phyloP scores from a whole-genome alignment of 768 basidiomycete species.

The Phlebiopsis gigantea region DNA sequence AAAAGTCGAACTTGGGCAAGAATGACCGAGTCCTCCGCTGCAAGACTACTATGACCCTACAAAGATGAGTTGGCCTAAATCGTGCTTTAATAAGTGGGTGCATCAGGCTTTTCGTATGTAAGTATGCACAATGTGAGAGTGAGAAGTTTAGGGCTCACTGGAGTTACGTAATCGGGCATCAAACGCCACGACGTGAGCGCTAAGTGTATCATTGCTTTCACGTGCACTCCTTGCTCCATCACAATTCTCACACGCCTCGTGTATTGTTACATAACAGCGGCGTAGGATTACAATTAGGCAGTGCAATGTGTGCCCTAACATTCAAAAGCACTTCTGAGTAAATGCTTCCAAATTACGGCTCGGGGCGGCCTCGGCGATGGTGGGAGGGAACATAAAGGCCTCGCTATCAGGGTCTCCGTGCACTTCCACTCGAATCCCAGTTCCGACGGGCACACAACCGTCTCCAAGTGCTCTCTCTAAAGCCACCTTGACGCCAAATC shows the following conservation, averaged over 20 bases:
- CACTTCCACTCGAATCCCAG: slow-evolving; percentile 61
- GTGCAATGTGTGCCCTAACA: too few relatives aligned
- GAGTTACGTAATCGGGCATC: background rate
- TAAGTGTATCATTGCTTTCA: background rate
- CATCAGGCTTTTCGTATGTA: too few relatives aligned
- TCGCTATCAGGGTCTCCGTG: slow-evolving; percentile 43
- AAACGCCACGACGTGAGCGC: background rate
- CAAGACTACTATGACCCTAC: too few relatives aligned
- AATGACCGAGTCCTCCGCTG: background rate
- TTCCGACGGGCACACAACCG: slow-evolving; percentile 73
- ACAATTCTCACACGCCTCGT: too few relatives aligned
- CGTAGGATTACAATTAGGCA: too few relatives aligned
- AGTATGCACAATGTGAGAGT: background rate
- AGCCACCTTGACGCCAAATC: slow-evolving; percentile 71
- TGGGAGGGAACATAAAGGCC: slow-evolving; percentile 17
- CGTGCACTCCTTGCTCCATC: background rate
- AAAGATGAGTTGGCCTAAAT: too few relatives aligned
- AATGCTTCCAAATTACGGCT: too few relatives aligned
- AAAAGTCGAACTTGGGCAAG: background rate
- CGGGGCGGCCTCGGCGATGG: slow-evolving; percentile 11
- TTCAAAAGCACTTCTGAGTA: too few relatives aligned
- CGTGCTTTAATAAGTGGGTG: too few relatives aligned
- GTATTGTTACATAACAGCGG: too few relatives aligned
- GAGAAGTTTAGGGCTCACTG: background rate
- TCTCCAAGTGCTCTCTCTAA: slow-evolving; percentile 66